Percentiles rank a stretch among this genome's conserved stretches.
phyloP scores from a whole-genome alignment of 192 early-diverging fungal species.

The Linnemannia elongata region DNA sequence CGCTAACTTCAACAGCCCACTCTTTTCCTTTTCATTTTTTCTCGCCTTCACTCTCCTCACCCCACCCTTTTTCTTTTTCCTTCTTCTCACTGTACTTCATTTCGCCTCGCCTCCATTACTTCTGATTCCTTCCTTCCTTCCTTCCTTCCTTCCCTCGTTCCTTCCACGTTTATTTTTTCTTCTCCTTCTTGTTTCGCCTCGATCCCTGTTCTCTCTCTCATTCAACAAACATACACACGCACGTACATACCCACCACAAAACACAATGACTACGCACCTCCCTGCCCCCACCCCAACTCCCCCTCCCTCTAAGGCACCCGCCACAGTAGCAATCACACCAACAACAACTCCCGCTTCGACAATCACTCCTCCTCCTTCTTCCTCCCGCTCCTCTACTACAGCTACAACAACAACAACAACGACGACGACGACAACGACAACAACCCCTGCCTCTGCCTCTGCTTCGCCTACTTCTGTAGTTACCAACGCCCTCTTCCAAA shows the following conservation, averaged over 20 bases:
- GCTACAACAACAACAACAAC: background rate
- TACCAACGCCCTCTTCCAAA: conserved; percentile 8
- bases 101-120: background rate
- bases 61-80: background rate
- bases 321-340: background rate
- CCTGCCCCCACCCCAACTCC: background rate
- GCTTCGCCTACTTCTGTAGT: background rate
- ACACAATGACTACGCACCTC: conserved; percentile 7
- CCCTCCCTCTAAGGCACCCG: background rate
- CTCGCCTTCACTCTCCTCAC: background rate
- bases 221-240: background rate
- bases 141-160: background rate
- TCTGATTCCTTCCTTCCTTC: background rate
- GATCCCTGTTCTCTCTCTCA: background rate
- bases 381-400: too few species aligned
- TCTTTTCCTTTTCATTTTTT: background rate
- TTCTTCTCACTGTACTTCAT: background rate
- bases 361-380: background rate
- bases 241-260: background rate
- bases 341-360: background rate
- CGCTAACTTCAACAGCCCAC: background rate
- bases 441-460: conserved; percentile 14
- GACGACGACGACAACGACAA: background rate
- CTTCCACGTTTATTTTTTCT: background rate
- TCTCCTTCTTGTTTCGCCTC: too few species aligned